Percentiles rank a stretch among this genome's conserved stretches.
These are phyloP conservation scores for Eutypella sp. DNA, from an alignment of 2,329 filamentous ascomycete genomes.

Conservation along the genomic window DNA sequence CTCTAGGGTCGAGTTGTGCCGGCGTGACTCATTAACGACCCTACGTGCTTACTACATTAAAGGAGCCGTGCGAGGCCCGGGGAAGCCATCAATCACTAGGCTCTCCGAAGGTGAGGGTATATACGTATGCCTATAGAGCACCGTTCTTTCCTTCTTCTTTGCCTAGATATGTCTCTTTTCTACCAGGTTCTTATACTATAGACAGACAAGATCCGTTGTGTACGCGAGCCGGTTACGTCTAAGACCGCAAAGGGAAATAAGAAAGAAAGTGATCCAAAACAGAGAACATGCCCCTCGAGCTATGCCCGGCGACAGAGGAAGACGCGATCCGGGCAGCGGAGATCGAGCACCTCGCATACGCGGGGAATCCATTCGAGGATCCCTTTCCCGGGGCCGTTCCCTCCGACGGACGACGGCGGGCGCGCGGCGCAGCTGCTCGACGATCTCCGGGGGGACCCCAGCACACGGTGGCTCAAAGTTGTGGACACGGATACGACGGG, in stretches of 20 bases:
- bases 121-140: too few relatives aligned
- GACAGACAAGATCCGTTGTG: not conserved
- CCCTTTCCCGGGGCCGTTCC: slow-evolving; percentile 30
- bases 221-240: not conserved
- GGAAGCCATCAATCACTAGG: too few relatives aligned
- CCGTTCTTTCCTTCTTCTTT: too few relatives aligned
- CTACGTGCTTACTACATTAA: too few relatives aligned
- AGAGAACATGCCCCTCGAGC: slow-evolving; percentile 38
- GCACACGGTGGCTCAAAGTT: slow-evolving; percentile 26
- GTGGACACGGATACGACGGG: slow-evolving; percentile 27
- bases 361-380: slow-evolving; percentile 25
- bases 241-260: not conserved
- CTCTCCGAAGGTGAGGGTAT: too few relatives aligned
- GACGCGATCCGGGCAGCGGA: slow-evolving; percentile 31
- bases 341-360: slow-evolving; percentile 35
- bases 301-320: slow-evolving; percentile 28
- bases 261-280: too few relatives aligned
- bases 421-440: slow-evolving; percentile 18
- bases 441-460: slow-evolving; percentile 16
- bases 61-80: too few relatives aligned
- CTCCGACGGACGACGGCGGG: slow-evolving; percentile 15
- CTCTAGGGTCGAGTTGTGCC: too few relatives aligned
- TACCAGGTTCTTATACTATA: too few relatives aligned
- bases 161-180: too few relatives aligned
- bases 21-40: too few relatives aligned